Percentiles rank a stretch among this genome's conserved stretches.
phyloP scores from a whole-genome alignment of 495 filamentous ascomycete genomes.

The Podospora pseudocomata region DNA sequence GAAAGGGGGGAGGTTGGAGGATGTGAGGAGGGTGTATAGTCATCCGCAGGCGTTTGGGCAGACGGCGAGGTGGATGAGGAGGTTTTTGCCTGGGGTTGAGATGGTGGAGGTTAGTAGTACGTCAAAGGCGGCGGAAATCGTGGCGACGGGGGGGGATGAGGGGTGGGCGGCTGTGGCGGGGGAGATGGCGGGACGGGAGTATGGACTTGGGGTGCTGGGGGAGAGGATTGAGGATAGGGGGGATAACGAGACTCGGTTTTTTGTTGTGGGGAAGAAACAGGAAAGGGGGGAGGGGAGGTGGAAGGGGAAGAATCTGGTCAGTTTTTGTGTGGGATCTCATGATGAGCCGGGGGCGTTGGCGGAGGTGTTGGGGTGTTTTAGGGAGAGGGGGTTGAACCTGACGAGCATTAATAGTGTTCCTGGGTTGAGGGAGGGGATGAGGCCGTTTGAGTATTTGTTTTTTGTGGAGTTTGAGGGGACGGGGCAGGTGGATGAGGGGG shows the following conservation, averaged over 20 bases:
- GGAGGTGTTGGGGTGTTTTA: conserved; percentile 74
- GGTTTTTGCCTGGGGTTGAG: conserved; percentile 65
- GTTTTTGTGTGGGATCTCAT: conserved; percentile 73
- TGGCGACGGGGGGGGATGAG: conserved; percentile 58
- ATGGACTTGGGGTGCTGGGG: conserved; percentile 66
- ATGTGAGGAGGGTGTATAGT: conserved; percentile 67
- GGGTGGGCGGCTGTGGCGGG: conserved; percentile 74
- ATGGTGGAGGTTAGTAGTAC: conserved; percentile 84
- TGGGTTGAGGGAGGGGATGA: conserved; percentile 57
- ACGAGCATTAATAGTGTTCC: conserved; percentile 89
- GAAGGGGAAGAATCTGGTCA: conserved; percentile 66
- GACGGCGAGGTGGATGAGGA: conserved; percentile 69
- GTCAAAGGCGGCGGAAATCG: conserved; percentile 66
- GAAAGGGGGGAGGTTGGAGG: conserved; percentile 31
- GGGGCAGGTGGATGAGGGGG: conserved; percentile 42
- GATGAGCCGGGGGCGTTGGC: conserved; percentile 74
- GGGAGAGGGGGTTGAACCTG: conserved; percentile 66
- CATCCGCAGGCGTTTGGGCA: conserved; percentile 96
- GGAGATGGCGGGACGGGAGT: conserved; percentile 61
- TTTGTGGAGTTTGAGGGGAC: conserved; percentile 82
- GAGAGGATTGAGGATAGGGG: conserved; percentile 73
- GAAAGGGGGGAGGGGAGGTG: conserved; percentile 9
- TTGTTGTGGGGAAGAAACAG: conserved; percentile 52
- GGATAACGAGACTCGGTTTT: conserved; percentile 87
- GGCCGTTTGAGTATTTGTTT: conserved; percentile 86